Conservation (phyloP, 2,329 filamentous ascomycete species). For the Trematosphaeria pertusa region DNA sequence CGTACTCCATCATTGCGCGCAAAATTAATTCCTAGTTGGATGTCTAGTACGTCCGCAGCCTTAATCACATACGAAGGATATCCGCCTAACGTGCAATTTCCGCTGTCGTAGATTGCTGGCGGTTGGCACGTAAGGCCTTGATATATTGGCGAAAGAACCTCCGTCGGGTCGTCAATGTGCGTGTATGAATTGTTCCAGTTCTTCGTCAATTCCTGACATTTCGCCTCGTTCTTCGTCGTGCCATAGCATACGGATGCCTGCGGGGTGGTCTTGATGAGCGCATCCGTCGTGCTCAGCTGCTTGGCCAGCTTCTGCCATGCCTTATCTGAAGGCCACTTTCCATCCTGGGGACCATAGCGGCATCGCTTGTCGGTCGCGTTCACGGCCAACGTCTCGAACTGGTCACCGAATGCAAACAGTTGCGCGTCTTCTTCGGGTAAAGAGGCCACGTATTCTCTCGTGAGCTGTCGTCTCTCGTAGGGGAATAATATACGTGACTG, state of each 20-base stretch:
- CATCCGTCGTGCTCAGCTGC: slow-evolving; percentile 26
- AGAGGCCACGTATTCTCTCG: slow-evolving; percentile 29
- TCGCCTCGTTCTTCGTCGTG: slow-evolving; percentile 22
- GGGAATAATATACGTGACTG: slow-evolving; percentile 27
- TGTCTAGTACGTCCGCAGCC: slow-evolving; percentile 29
- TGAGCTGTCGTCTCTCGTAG: slow-evolving; percentile 31
- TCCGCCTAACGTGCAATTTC: slow-evolving; percentile 32
- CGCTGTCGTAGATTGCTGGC: slow-evolving; percentile 25
- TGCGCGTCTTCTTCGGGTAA: slow-evolving; percentile 27
- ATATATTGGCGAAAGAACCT: slow-evolving; percentile 35
- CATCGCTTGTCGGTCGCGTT: slow-evolving; percentile 27
- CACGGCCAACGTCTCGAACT: slow-evolving; percentile 13
- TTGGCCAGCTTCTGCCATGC: slow-evolving; percentile 28
- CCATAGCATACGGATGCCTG: slow-evolving; percentile 34
- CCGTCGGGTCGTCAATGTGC: slow-evolving; percentile 33
- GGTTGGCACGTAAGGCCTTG: slow-evolving; percentile 38
- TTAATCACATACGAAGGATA: slow-evolving; percentile 36
- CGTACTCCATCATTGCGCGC: slow-evolving; percentile 31
- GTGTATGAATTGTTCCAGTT: slow-evolving; percentile 28
- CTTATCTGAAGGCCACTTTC: slow-evolving; percentile 34
- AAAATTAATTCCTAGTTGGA: slow-evolving; percentile 39
- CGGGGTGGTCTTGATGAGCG: slow-evolving; percentile 28
- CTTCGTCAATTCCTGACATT: slow-evolving; percentile 26
- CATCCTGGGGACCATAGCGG: slow-evolving; percentile 26
- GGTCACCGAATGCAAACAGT: slow-evolving; percentile 30